Conservation (phyloP, 2,329 filamentous ascomycete species). For the Botrytis cinerea region DNA sequence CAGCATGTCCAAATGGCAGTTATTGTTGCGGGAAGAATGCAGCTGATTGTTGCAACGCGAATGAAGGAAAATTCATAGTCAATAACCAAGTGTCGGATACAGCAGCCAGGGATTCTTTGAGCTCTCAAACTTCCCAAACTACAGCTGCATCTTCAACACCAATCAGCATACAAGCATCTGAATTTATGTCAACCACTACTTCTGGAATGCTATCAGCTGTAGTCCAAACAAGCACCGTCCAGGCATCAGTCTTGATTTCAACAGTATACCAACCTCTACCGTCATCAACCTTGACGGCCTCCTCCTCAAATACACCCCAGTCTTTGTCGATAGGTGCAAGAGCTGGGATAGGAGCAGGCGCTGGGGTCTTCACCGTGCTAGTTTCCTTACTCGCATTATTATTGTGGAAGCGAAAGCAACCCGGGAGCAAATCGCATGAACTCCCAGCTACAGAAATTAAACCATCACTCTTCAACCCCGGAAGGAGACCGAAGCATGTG, state of each 20-base stretch:
- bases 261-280: neutral
- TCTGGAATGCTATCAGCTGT: neutral
- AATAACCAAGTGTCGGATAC: constrained; percentile 21
- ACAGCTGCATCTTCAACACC: neutral
- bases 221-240: neutral
- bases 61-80: constrained; percentile 19
- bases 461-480: too few species aligned
- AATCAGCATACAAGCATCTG: neutral
- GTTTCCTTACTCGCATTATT: neutral
- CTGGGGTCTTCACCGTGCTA: neutral
- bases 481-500: neutral
- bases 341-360: neutral
- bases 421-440: neutral
- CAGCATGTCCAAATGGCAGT: constrained; percentile 19
- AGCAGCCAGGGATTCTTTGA: neutral
- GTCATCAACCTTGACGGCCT: neutral
- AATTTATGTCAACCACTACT: neutral
- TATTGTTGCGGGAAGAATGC: constrained; percentile 22
- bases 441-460: neutral
- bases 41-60: constrained; percentile 7
- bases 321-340: neutral
- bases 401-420: constrained; percentile 1
- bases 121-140: neutral
- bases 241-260: neutral
- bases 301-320: neutral